These are phyloP conservation scores for Plasmodium gallinaceum DNA, from an alignment of 169 alveolate genomes.

Conservation along the genomic window DNA sequence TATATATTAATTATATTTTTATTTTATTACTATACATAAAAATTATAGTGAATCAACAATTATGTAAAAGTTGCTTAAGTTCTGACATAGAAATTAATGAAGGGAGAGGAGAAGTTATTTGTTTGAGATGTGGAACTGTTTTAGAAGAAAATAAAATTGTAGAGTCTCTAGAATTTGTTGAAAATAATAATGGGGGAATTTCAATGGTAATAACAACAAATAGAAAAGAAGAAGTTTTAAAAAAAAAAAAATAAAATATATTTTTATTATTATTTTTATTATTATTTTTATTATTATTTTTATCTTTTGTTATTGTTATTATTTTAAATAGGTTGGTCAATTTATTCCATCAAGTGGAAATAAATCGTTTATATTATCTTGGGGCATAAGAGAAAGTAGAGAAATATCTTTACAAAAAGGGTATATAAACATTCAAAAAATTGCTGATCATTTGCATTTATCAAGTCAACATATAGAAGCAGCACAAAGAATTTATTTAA, in stretches of 20 bases:
- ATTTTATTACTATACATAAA: neutral
- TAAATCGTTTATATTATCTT: slow-evolving; percentile 86
- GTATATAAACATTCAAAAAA: slow-evolving; percentile 88
- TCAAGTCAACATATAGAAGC: slow-evolving; percentile 90
- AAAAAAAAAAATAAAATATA: neutral
- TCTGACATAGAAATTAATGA: slow-evolving; percentile 77
- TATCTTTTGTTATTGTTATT: neutral
- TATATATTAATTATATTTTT: neutral
- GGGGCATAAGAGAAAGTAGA: slow-evolving; percentile 87
- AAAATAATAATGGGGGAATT: slow-evolving; percentile 86
- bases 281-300: neutral
- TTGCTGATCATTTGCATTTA: slow-evolving; percentile 90
- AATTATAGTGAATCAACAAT: slow-evolving; percentile 41
- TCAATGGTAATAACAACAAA: slow-evolving; percentile 76
- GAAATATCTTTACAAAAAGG: slow-evolving; percentile 88
- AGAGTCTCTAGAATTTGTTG: slow-evolving; percentile 88
- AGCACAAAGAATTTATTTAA: slow-evolving; percentile 92
- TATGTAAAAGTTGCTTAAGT: slow-evolving; percentile 64
- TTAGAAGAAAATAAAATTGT: slow-evolving; percentile 90
- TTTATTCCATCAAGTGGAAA: slow-evolving; percentile 89
- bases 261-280: neutral
- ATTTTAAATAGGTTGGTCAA: slow-evolving; percentile 83
- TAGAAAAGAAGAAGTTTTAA: neutral
- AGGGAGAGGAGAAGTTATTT: slow-evolving; percentile 90
- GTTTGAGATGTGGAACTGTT: slow-evolving; percentile 91